phyloP scores from a whole-genome alignment of 768 basidiomycete species.

The Rhodosporidiobolus odoratus region DNA sequence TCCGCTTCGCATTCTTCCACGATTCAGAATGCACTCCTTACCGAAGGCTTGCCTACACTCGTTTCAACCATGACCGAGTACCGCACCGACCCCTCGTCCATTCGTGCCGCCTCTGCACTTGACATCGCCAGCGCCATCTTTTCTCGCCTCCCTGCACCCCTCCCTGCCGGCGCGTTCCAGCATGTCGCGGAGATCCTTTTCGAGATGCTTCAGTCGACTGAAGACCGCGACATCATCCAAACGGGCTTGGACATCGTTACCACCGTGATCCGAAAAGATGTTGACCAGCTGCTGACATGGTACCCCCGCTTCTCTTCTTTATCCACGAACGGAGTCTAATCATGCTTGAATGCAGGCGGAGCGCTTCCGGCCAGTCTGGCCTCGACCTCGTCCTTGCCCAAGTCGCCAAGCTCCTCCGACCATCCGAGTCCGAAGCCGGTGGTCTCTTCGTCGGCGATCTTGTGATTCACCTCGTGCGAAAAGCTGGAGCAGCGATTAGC shows the following conservation, averaged over 20 bases:
- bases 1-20: constrained; percentile 58
- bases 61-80: constrained; percentile 48
- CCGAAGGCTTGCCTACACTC: constrained; percentile 66
- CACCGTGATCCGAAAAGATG: constrained; percentile 77
- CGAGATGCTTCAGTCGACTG: constrained; percentile 60
- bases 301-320: background rate
- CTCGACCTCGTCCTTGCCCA: constrained; percentile 68
- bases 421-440: constrained; percentile 77
- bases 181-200: constrained; percentile 71
- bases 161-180: constrained; percentile 68
- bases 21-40: constrained; percentile 67
- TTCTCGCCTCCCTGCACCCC: constrained; percentile 56
- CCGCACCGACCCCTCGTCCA: constrained; percentile 59
- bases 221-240: constrained; percentile 70
- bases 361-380: constrained; percentile 63
- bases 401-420: constrained; percentile 68
- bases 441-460: constrained; percentile 91
- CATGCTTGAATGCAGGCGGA: constrained; percentile 45
- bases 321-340: background rate
- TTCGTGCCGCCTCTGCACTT: constrained; percentile 68
- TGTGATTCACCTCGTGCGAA: constrained; percentile 83
- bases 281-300: constrained; percentile 73
- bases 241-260: constrained; percentile 76
- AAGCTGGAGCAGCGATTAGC: constrained; percentile 69
- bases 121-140: constrained; percentile 72